Evolutionary conservation across 306 rosid genomes (phyloP).

Genomic region (Cicer cuneatum): DNA sequence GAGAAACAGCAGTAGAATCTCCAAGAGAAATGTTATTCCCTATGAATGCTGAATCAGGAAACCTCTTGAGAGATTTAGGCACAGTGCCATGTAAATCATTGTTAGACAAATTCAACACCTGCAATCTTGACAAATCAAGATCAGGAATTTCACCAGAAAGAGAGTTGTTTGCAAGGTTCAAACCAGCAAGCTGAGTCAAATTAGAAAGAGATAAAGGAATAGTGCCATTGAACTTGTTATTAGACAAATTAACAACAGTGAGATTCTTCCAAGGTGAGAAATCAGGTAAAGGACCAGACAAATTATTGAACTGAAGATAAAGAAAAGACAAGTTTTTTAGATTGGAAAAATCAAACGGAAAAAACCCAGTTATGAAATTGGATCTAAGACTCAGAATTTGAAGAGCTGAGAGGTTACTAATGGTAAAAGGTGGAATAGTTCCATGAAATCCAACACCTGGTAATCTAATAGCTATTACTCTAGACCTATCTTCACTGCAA

Average conservation of each 20-base stretch:
- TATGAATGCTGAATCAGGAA: conserved; percentile 62
- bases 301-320: conserved; percentile 79
- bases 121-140: conserved; percentile 56
- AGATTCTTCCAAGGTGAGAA: conserved; percentile 85
- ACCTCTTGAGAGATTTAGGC: conserved; percentile 68
- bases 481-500: conserved; percentile 65
- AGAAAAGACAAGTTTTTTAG: conserved; percentile 78
- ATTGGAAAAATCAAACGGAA: conserved; percentile 76
- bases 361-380: conserved; percentile 65
- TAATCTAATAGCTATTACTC: conserved; percentile 70
- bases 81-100: conserved; percentile 67
- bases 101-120: conserved; percentile 62
- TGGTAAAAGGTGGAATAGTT: conserved; percentile 69
- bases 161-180: conserved; percentile 84
- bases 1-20: conserved; percentile 45
- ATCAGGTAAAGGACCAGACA: conserved; percentile 81
- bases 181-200: conserved; percentile 59
- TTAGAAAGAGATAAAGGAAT: conserved; percentile 74
- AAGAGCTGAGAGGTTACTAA: conserved; percentile 72
- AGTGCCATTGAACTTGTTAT: conserved; percentile 72
- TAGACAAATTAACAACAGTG: conserved; percentile 67
- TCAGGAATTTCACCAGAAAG: conserved; percentile 80
- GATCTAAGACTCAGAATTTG: conserved; percentile 86
- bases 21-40: conserved; percentile 68
- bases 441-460: conserved; percentile 92